A percentile compares a stretch with the other conserved stretches of the same genome.
Evolutionary conservation across 345 rosid species (phyloP).

Genomic region (Eucalyptus regnans): DNA sequence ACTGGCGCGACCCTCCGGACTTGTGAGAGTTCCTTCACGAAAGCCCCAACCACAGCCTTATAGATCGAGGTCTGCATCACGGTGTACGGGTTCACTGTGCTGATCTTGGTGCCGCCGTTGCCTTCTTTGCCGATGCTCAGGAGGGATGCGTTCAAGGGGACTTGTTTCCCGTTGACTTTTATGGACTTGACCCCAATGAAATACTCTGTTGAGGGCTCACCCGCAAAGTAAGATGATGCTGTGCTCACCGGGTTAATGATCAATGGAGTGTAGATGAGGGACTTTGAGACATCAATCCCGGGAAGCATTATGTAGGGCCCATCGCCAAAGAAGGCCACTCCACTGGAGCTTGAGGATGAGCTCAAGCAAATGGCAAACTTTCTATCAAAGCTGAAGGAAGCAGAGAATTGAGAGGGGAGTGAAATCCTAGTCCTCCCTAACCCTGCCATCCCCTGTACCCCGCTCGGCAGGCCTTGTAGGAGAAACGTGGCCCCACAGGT

Average conservation of each 20-base stretch:
- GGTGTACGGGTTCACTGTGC: conserved; percentile 60
- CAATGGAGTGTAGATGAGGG: conserved; percentile 27
- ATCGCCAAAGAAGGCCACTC: conserved; percentile 22
- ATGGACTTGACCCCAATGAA: conserved; percentile 30
- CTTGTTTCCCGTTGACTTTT: conserved; percentile 11
- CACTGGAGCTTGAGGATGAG: conserved; percentile 2
- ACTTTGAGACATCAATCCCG: conserved; percentile 10
- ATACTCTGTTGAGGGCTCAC: conserved; percentile 23
- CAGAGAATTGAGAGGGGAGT: conserved; percentile 9
- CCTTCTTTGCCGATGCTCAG: conserved; percentile 17
- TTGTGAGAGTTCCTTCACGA: conserved; percentile 20
- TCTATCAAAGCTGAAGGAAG: conserved; percentile 7
- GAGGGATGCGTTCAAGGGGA: conserved; percentile 16
- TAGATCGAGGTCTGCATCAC: conserved; percentile 41
- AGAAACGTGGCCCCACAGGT: conserved; percentile 6
- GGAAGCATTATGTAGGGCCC: conserved; percentile 19
- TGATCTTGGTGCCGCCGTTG: conserved; percentile 60
- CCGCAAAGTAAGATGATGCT: neutral
- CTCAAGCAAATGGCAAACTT: conserved; percentile 26
- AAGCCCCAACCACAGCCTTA: conserved; percentile 30
- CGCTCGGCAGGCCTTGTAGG: conserved; percentile 5
- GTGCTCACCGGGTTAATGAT: conserved; percentile 23
- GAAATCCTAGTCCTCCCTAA: conserved; percentile 16
- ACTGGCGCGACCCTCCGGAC: conserved; percentile 14
- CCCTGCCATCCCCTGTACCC: conserved; percentile 8